Conservation (phyloP, 1,284 basidiomycete species). For the Ceratorhiza oryzae-sativae region DNA sequence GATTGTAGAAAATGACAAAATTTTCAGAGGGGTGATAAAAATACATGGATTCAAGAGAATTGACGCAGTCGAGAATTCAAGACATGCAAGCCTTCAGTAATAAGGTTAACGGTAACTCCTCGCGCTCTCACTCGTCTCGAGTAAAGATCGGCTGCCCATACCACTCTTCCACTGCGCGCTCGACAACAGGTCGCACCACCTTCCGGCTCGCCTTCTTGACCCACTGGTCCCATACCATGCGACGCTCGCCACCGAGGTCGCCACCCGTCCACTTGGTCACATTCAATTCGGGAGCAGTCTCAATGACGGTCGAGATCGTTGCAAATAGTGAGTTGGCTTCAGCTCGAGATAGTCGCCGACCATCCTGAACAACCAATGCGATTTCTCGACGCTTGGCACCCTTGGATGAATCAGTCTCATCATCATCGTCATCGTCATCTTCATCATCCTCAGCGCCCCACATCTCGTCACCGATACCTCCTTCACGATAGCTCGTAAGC, state of each 20-base stretch:
- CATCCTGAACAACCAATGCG: conserved; percentile 20
- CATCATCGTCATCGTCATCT: conserved; percentile 13
- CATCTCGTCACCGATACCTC: conserved; percentile 67
- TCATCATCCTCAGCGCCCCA: conserved; percentile 70
- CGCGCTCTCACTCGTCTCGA: background rate
- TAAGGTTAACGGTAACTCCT: background rate
- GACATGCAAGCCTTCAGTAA: background rate
- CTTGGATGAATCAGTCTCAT: no score
- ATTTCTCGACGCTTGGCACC: conserved; percentile 31
- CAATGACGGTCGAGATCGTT: conserved; percentile 1
- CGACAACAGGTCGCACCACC: conserved; percentile 26
- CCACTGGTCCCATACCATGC: conserved; percentile 30
- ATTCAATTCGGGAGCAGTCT: conserved; percentile 10
- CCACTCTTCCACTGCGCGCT: conserved; percentile 29
- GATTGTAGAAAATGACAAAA: background rate
- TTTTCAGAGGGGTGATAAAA: background rate
- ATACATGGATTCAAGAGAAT: background rate
- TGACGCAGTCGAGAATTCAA: background rate
- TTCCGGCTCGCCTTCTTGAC: conserved; percentile 22
- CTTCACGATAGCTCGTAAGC: conserved; percentile 31
- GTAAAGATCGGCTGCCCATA: conserved; percentile 23
- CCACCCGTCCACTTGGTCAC: conserved; percentile 19
- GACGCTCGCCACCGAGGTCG: conserved; percentile 25
- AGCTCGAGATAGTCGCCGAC: conserved; percentile 6
- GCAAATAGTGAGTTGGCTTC: conserved; percentile 24